These are phyloP conservation scores for Erysimum cheiranthoides DNA, from an alignment of 345 rosid species.

Conservation along the genomic window DNA sequence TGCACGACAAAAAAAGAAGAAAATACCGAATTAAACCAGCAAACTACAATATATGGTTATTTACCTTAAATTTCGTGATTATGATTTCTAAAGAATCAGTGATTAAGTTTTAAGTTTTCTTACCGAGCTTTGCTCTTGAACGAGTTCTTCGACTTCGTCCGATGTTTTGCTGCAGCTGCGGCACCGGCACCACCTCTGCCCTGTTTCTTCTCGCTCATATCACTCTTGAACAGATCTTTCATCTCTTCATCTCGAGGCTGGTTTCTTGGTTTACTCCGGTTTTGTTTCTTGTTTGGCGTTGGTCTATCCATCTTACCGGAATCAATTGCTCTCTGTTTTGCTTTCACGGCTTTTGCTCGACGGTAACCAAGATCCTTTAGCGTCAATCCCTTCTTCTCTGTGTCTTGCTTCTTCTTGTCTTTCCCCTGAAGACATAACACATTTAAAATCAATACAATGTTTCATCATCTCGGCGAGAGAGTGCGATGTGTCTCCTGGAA, in stretches of 20 bases:
- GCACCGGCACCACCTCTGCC: constrained; percentile 53
- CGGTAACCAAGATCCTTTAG: constrained; percentile 80
- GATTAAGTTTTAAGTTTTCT: constrained; percentile 19
- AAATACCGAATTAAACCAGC: constrained; percentile 1
- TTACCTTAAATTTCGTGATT: constrained; percentile 7
- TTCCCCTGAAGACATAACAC: constrained; percentile 44
- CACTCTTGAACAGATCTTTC: constrained; percentile 79
- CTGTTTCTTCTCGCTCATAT: constrained; percentile 78
- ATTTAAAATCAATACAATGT: constrained; percentile 18
- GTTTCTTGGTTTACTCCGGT: constrained; percentile 51
- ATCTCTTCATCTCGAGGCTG: constrained; percentile 80
- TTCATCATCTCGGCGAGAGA: neutral
- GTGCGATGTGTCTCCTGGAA: neutral
- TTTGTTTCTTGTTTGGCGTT: constrained; percentile 54
- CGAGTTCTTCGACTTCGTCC: constrained; percentile 63
- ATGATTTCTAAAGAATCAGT: neutral
- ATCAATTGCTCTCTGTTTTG: constrained; percentile 72
- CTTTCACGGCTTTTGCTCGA: constrained; percentile 87
- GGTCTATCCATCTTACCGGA: constrained; percentile 65
- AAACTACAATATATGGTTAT: neutral
- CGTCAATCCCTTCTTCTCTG: constrained; percentile 72
- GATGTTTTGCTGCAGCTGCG: constrained; percentile 47
- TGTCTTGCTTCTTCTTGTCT: constrained; percentile 56
- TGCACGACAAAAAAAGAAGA: constrained; percentile 6
- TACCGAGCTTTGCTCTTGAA: constrained; percentile 98